These are phyloP conservation scores for Cicer cuneatum DNA, from an alignment of 306 rosid genomes.

Conservation along the genomic window DNA sequence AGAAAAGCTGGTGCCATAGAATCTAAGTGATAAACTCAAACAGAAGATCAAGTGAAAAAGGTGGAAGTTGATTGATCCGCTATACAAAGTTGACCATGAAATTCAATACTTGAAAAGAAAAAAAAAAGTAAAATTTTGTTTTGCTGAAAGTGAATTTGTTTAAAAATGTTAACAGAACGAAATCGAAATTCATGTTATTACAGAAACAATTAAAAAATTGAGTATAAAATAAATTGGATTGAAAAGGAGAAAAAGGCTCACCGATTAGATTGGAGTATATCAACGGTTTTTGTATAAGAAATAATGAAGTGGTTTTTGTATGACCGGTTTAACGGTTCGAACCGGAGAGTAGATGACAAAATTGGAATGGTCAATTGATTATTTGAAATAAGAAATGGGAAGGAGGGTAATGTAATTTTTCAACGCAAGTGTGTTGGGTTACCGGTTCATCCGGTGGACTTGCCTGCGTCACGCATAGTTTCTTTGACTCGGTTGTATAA, in stretches of 20 bases:
- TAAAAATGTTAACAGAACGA: too few species aligned
- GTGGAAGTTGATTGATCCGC: slow-evolving; percentile 7
- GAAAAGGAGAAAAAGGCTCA: slow-evolving; percentile 40
- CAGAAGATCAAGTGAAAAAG: slow-evolving; percentile 28
- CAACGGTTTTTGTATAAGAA: slow-evolving; percentile 2
- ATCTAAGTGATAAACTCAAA: slow-evolving; percentile 19
- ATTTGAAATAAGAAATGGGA: too few species aligned
- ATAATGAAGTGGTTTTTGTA: background rate
- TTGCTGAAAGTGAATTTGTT: background rate
- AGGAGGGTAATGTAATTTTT: too few species aligned
- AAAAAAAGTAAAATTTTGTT: background rate
- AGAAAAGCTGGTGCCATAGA: background rate
- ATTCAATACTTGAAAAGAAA: slow-evolving; percentile 2
- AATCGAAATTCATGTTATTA: slow-evolving; percentile 32
- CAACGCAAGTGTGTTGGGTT: too few species aligned
- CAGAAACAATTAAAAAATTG: background rate
- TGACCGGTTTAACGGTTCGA: slow-evolving; percentile 7
- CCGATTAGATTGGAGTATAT: slow-evolving; percentile 35
- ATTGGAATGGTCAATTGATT: too few species aligned
- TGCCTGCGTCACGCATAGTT: too few species aligned
- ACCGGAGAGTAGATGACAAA: background rate
- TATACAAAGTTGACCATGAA: slow-evolving; percentile 35
- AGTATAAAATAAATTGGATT: background rate
- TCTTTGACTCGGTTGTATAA: too few species aligned
- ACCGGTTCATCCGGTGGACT: too few species aligned